Evolutionary conservation across 805 yeast species (phyloP).

Genomic region (Blastobotrys chiropterorum): DNA sequence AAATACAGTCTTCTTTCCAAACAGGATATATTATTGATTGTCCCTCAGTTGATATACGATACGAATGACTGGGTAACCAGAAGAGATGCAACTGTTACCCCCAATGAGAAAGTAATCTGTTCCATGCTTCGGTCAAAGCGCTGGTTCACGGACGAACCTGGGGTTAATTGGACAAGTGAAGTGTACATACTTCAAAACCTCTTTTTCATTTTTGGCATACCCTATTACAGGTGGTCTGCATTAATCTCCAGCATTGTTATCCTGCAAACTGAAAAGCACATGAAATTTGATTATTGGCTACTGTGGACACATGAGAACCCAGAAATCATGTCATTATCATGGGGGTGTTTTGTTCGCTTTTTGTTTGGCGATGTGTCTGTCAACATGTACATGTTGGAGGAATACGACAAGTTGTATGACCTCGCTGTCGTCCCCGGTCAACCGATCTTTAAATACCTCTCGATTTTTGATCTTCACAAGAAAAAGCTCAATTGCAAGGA

Average conservation of each 20-base stretch:
- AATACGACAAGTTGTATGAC: neutral
- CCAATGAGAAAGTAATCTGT: neutral
- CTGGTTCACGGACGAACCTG: neutral
- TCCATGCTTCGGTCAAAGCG: neutral
- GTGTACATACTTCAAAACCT: neutral
- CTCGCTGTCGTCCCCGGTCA: neutral
- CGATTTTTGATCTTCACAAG: neutral
- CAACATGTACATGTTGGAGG: neutral
- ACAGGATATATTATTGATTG: neutral
- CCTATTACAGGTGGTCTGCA: neutral
- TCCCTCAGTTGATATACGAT: neutral
- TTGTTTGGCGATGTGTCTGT: neutral
- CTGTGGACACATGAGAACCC: neutral
- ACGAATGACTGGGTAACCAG: neutral
- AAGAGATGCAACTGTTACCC: neutral
- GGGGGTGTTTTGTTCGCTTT: neutral
- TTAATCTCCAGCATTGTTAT: neutral
- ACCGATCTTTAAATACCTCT: neutral
- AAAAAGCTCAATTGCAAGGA: neutral
- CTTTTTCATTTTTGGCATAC: neutral
- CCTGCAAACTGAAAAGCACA: neutral
- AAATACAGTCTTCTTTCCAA: neutral
- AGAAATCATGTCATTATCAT: neutral
- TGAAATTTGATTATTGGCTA: neutral
- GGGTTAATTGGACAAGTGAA: neutral